phyloP scores from a whole-genome alignment of 2,329 filamentous ascomycete species.

The Coniochaeta sp. region DNA sequence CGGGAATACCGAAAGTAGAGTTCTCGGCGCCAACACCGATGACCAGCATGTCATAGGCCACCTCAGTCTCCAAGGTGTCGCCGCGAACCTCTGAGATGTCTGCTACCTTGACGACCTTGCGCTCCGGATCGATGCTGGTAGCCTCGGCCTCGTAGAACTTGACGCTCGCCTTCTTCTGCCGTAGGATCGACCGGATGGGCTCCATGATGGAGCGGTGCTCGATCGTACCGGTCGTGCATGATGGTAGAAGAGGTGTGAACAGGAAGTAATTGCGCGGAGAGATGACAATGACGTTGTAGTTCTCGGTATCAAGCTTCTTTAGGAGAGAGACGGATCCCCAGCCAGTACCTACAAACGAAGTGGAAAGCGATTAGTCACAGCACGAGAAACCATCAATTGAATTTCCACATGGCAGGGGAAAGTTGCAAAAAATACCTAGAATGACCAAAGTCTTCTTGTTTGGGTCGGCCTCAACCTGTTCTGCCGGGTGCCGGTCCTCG shows the following conservation, averaged over 20 bases:
- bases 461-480: constrained; percentile 74
- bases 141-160: constrained; percentile 98
- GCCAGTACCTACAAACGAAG: constrained; percentile 62
- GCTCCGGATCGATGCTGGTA: constrained; percentile 88
- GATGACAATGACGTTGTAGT: constrained; percentile 98
- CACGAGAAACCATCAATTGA: neutral
- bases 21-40: constrained; percentile 97
- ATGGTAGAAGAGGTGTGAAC: constrained; percentile 94
- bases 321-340: constrained; percentile 94
- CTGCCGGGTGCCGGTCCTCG: constrained; percentile 68
- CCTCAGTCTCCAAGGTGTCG: constrained; percentile 71
- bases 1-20: constrained; percentile 94
- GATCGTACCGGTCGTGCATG: constrained; percentile 93
- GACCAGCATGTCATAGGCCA: constrained; percentile 96
- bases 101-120: constrained; percentile 79
- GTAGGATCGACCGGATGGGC: constrained; percentile 90
- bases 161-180: constrained; percentile 87
- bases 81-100: constrained; percentile 94
- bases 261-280: constrained; percentile 99
- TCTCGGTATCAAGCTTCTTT: constrained; percentile 97
- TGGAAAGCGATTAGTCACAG: constrained; percentile 6
- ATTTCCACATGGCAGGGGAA: neutral
- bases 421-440: constrained; percentile 55
- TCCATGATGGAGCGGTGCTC: constrained; percentile 99
- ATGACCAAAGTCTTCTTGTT: constrained; percentile 95